These are phyloP conservation scores for Tuber melanosporum DNA, from an alignment of 495 filamentous ascomycete species.

Conservation along the genomic window DNA sequence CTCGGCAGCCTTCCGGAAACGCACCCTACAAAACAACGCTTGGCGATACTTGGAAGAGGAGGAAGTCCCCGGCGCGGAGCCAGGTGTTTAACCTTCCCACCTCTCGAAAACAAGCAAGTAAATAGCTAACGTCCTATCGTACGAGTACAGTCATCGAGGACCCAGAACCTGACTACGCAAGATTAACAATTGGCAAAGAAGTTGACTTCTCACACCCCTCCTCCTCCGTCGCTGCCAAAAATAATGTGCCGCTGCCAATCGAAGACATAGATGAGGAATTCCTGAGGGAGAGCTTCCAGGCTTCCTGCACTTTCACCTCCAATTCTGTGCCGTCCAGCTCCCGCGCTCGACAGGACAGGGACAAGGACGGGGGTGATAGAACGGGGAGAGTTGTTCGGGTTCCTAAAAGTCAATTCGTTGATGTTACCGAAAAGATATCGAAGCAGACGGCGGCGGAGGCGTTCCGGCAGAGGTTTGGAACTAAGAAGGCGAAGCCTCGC, in stretches of 20 bases:
- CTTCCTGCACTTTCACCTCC: not conserved
- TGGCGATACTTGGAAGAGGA: slow-evolving; percentile 40
- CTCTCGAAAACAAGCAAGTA: not conserved
- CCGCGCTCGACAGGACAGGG: not conserved
- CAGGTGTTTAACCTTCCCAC: slow-evolving; percentile 18
- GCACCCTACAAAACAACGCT: slow-evolving; percentile 37
- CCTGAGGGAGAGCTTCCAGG: slow-evolving; percentile 18
- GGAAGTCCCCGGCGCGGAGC: slow-evolving; percentile 25
- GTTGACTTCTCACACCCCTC: slow-evolving; percentile 11
- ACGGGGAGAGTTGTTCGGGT: slow-evolving; percentile 34
- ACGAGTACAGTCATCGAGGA: slow-evolving; percentile 10
- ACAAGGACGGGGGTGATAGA: not conserved
- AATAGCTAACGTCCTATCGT: not conserved
- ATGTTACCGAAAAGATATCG: slow-evolving; percentile 40
- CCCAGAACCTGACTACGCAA: slow-evolving; percentile 38
- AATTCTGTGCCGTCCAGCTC: slow-evolving; percentile 6
- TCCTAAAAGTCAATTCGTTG: slow-evolving; percentile 36
- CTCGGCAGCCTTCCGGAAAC: slow-evolving; percentile 30
- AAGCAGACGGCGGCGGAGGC: slow-evolving; percentile 39
- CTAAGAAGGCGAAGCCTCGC: slow-evolving; percentile 35
- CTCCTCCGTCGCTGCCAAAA: slow-evolving; percentile 5
- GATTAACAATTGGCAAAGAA: slow-evolving; percentile 28
- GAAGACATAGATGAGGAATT: slow-evolving; percentile 30
- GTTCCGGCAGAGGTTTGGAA: slow-evolving; percentile 38
- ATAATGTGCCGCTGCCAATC: slow-evolving; percentile 10